A percentile compares a stretch with the other conserved stretches of the same genome.
Evolutionary conservation across 768 basidiomycete genomes (phyloP).

Genomic region (Boletus vinaceobasis): DNA sequence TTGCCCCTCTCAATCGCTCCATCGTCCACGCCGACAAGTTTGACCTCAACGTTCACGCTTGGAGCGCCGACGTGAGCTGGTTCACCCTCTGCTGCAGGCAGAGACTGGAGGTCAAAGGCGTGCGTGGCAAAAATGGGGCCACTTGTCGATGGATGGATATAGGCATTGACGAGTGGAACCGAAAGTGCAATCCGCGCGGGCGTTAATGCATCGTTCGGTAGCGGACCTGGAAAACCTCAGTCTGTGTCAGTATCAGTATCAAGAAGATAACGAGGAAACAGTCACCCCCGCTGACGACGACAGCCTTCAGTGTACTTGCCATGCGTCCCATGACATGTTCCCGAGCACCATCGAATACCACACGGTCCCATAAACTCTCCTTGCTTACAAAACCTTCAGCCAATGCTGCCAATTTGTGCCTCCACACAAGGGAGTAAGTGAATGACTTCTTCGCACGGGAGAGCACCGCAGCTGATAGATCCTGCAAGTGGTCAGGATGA

Average conservation of each 20-base stretch:
- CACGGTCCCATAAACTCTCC: slow-evolving; percentile 81
- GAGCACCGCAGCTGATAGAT: slow-evolving; percentile 51
- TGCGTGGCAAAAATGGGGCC: slow-evolving; percentile 83
- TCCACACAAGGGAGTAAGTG: slow-evolving; percentile 62
- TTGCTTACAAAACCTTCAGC: slow-evolving; percentile 72
- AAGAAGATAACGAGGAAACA: slow-evolving; percentile 2
- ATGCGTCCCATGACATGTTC: slow-evolving; percentile 55
- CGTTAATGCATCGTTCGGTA: slow-evolving; percentile 50
- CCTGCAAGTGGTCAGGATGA: slow-evolving; percentile 57
- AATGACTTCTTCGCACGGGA: slow-evolving; percentile 51
- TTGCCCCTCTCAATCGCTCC: slow-evolving; percentile 57
- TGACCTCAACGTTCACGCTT: slow-evolving; percentile 79
- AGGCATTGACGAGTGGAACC: slow-evolving; percentile 67
- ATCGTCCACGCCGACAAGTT: slow-evolving; percentile 70
- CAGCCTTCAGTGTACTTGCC: slow-evolving; percentile 59
- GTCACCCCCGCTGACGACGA: slow-evolving; percentile 72
- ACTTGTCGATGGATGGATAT: slow-evolving; percentile 58
- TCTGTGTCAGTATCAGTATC: neutral
- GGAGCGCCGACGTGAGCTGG: slow-evolving; percentile 70
- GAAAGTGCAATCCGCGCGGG: slow-evolving; percentile 73
- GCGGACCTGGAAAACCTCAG: slow-evolving; percentile 37
- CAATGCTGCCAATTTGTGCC: slow-evolving; percentile 72
- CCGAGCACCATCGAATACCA: slow-evolving; percentile 70
- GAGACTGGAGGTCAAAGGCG: slow-evolving; percentile 79
- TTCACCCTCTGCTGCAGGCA: slow-evolving; percentile 39